phyloP scores from a whole-genome alignment of 2,329 filamentous ascomycete species.

The Pseudovirgaria hyperparasitica region DNA sequence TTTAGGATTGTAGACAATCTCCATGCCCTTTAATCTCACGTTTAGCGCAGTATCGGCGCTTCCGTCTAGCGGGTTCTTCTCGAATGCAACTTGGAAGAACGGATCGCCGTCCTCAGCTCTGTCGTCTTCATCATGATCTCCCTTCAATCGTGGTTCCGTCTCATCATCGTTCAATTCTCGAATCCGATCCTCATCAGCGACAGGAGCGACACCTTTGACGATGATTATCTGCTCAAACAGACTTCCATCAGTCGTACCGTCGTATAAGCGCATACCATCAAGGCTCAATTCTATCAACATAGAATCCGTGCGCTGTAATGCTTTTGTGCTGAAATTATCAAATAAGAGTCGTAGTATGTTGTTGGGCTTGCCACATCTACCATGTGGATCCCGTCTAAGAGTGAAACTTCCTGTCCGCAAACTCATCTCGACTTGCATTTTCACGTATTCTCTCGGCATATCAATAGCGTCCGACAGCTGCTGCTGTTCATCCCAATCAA shows the following conservation, averaged over 20 bases:
- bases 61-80: constrained; percentile 88
- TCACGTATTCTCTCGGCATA: constrained; percentile 78
- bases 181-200: constrained; percentile 37
- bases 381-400: constrained; percentile 70
- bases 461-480: constrained; percentile 80
- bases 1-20: constrained; percentile 94
- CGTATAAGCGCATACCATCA: constrained; percentile 84
- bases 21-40: constrained; percentile 85
- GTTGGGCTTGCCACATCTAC: constrained; percentile 55
- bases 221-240: constrained; percentile 90
- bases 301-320: constrained; percentile 81
- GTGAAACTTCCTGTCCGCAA: constrained; percentile 96
- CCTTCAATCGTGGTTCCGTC: constrained; percentile 35
- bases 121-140: constrained; percentile 30
- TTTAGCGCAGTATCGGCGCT: constrained; percentile 84
- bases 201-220: constrained; percentile 71
- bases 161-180: constrained; percentile 36
- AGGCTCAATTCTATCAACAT: constrained; percentile 80
- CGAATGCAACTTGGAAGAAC: constrained; percentile 85
- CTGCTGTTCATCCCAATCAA: constrained; percentile 96
- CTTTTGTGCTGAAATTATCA: constrained; percentile 84
- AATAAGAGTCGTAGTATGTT: constrained; percentile 89
- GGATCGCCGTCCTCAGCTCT: constrained; percentile 49
- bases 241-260: constrained; percentile 85
- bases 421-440: constrained; percentile 82